Percentiles rank a stretch among this genome's conserved stretches.
phyloP scores from a whole-genome alignment of 805 yeast genomes.

The Candida caryicola region DNA sequence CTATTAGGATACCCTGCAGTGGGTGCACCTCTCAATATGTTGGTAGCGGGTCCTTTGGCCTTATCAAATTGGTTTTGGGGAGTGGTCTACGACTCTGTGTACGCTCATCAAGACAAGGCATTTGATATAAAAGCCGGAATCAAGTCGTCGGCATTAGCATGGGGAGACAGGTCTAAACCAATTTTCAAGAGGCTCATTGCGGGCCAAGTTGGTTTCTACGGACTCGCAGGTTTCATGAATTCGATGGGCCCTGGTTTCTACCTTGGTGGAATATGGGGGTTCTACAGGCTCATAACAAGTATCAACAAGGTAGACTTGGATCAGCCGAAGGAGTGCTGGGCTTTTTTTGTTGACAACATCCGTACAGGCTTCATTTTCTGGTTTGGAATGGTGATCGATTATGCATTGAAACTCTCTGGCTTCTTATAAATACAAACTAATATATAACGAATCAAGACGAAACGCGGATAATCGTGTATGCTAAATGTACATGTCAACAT shows the following conservation, averaged over 20 bases:
- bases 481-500: background rate
- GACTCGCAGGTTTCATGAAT: slow-evolving; percentile 67
- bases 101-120: slow-evolving; percentile 94
- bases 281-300: slow-evolving; percentile 65
- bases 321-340: slow-evolving; percentile 79
- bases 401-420: slow-evolving; percentile 49
- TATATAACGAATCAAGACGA: too few species aligned
- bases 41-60: slow-evolving; percentile 76
- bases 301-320: slow-evolving; percentile 74
- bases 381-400: slow-evolving; percentile 65
- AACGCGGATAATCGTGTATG: too few species aligned
- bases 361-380: slow-evolving; percentile 69
- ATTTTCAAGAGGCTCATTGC: slow-evolving; percentile 61
- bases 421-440: slow-evolving; percentile 25
- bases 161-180: slow-evolving; percentile 80
- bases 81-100: slow-evolving; percentile 92
- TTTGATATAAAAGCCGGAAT: slow-evolving; percentile 90
- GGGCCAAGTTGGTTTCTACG: slow-evolving; percentile 63
- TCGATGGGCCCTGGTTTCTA: slow-evolving; percentile 88
- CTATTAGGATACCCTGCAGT: slow-evolving; percentile 93
- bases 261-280: slow-evolving; percentile 62
- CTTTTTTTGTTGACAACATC: slow-evolving; percentile 72
- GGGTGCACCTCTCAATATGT: slow-evolving; percentile 71
- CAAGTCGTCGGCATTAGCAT: slow-evolving; percentile 90
- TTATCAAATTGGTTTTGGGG: slow-evolving; percentile 84